Base-by-base conservation (phyloP, 176 grass and related monocot species). In the Zoysia pacifica region DNA sequence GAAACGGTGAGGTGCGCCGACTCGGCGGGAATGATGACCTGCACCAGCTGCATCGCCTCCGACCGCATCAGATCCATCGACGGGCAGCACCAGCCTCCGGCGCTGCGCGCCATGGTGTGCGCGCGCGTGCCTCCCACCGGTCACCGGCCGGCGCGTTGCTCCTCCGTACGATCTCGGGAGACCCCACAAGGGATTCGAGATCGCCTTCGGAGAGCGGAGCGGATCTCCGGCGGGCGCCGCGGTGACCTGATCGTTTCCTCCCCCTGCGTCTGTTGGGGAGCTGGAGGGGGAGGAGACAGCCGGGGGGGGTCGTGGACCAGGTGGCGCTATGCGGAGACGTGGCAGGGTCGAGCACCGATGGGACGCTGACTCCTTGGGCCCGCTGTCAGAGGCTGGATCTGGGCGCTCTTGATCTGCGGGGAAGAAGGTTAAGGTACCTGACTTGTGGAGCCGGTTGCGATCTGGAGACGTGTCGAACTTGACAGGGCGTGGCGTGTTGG, bases 51-150 rank as follows among this genome's bases (percentile, higher is more conserved):
- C 94, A 97, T 97, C 85, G 75, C 87, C 87, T 94, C 94, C 70
- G 94, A 97, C 84, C 91, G 94, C 94, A 97, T 92, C 87, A 97
- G 94, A 90, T 97, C 94, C 94, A 94, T 92, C 42, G 83, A 9
- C 35, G 96, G 92, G 80, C 88, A 89, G 73, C 96, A 99, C 44
- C 90, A 92, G 78, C 65, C 79, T 47, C 82, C 90, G 60, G 77
- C 82, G 74, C 78, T 46, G 39, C 78, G 44, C 78, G 83, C 83
- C 87, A 89, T 89, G 45, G 79, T 56, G 77, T 56, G 39, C 64
- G 80, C 59, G 28, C 28, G 66, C 55, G 67, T 18, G 49, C 67
- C 39, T 16, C 63, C 19, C 56, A 53, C 69, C 46, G 35, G 45
- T 72, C 56, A 51, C 69, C 46, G 60, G 46, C 44, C 67, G 65